Evolutionary conservation across 805 yeast genomes (phyloP), one percentile per base, ranked within the genome.

Genomic region (Ogataea trehaloabstinens): DNA sequence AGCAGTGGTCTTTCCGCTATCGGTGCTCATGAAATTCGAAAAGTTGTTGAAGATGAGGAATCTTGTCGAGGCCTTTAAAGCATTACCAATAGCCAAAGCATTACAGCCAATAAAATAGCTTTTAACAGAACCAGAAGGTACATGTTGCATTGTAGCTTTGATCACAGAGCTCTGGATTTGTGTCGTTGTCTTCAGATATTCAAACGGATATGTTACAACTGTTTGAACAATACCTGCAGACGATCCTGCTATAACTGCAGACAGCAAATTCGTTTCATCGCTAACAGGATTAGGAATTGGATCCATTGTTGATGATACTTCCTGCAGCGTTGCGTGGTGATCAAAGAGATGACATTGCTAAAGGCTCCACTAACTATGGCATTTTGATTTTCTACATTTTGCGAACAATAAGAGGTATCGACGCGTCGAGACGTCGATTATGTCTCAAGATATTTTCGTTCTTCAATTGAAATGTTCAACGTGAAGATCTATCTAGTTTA

Each of bases 31-130:
- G 58, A 85, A 76, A 52, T 79, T 74, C 18, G 88, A 78, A 41
- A 83, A 80, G 66, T 80, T 76, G 46, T 87, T 85, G 66, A 85
- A 91, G 34, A 83, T 74, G 19, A 80, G 66, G 52, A 90, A 79
- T 40, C 98, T 65, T 5, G 88, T 75, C 5, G 77, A 69, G 4
- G 95, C 82, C 60, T 89, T 90, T 38, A 80, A 52, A 1, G 86
- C 72, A 43, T 80, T 79, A 4, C 96, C 96, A 0, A 80, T 47
- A 25, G 87, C 83, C 42, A 88, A 61, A 0, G 95, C 87, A 35
- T 85, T 75, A 50, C 86, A 77, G 1, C 98, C 97, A 16, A 64
- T 59, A 52, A 65, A 75, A 33, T 67, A 41, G 19, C 58, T 55
- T 38, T 53, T 45, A 34, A 55, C 42, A 13, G 49, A 40, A 24